A percentile compares a stretch with the other conserved stretches of the same genome.
Evolutionary conservation across 2,329 filamentous ascomycete genomes (phyloP).

Genomic region (Aspergillus nomiae): DNA sequence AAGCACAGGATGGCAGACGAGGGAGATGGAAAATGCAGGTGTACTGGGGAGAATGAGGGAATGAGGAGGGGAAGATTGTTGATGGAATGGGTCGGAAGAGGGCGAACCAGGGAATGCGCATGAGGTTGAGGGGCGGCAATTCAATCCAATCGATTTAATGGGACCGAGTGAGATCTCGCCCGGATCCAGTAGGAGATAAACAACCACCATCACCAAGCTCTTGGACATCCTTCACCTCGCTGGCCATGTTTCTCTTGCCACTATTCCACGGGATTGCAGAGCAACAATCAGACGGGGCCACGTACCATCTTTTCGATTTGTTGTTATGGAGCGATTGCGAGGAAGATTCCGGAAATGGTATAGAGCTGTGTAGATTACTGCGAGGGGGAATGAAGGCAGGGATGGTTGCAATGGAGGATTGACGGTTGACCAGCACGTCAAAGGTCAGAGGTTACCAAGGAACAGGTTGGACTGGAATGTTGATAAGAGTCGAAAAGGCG

Average conservation of each 20-base stretch:
- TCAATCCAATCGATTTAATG: neutral
- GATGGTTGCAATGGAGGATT: constrained; percentile 1
- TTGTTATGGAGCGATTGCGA: neutral
- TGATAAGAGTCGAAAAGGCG: neutral
- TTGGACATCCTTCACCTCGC: neutral
- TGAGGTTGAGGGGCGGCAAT: constrained; percentile 1
- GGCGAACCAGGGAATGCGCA: constrained; percentile 17
- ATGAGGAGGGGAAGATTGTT: neutral
- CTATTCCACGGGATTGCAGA: neutral
- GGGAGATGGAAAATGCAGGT: constrained; percentile 8
- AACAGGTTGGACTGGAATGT: neutral
- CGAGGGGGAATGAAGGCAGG: constrained; percentile 6
- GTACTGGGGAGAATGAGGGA: neutral
- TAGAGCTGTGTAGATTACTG: neutral
- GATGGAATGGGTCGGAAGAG: constrained; percentile 10
- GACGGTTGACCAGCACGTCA: constrained; percentile 4
- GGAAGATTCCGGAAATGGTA: neutral
- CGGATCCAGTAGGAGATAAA: neutral
- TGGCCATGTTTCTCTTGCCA: neutral
- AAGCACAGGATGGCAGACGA: neutral
- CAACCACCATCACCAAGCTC: neutral
- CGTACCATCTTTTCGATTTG: constrained; percentile 11
- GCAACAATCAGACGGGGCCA: constrained; percentile 2
- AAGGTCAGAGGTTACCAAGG: neutral
- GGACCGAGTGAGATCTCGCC: neutral